phyloP scores from a whole-genome alignment of 768 basidiomycete genomes.

The Tylopilus subfusipes region DNA sequence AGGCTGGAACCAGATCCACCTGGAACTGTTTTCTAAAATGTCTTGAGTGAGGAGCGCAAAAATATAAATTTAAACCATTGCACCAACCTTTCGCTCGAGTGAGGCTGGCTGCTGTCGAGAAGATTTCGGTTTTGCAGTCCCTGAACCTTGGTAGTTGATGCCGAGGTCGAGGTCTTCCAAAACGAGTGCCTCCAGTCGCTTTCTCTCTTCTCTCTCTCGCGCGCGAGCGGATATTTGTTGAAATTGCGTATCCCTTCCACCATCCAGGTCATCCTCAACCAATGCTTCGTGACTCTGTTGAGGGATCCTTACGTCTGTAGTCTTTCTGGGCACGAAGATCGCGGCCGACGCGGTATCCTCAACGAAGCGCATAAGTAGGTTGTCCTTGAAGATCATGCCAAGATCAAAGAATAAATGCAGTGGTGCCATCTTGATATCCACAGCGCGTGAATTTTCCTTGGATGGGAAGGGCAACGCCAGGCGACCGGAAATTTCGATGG shows the following conservation, averaged over 20 bases:
- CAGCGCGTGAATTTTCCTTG: constrained; percentile 2
- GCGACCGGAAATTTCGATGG: constrained; percentile 17
- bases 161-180: constrained; percentile 59
- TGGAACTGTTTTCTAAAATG: constrained; percentile 8
- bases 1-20: constrained; percentile 20
- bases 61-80: not conserved
- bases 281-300: constrained; percentile 3
- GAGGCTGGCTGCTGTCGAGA: constrained; percentile 3
- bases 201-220: constrained; percentile 36
- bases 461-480: not conserved
- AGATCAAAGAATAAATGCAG: constrained; percentile 79
- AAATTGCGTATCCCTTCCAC: constrained; percentile 25
- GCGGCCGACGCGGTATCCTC: constrained; percentile 36
- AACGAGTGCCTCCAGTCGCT: constrained; percentile 46
- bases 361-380: constrained; percentile 45
- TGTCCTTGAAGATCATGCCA: constrained; percentile 37
- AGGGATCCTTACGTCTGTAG: not conserved
- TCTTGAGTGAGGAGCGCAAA: constrained; percentile 3
- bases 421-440: constrained; percentile 47
- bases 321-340: constrained; percentile 11
- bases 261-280: constrained; percentile 13
- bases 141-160: constrained; percentile 38
- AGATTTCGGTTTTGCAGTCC: constrained; percentile 5
- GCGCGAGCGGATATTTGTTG: constrained; percentile 14
- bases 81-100: constrained; percentile 18